Evolutionary conservation across 2,329 filamentous ascomycete genomes (phyloP), one percentile per base, ranked within the genome.

Genomic region (Pyrenophora graminea): DNA sequence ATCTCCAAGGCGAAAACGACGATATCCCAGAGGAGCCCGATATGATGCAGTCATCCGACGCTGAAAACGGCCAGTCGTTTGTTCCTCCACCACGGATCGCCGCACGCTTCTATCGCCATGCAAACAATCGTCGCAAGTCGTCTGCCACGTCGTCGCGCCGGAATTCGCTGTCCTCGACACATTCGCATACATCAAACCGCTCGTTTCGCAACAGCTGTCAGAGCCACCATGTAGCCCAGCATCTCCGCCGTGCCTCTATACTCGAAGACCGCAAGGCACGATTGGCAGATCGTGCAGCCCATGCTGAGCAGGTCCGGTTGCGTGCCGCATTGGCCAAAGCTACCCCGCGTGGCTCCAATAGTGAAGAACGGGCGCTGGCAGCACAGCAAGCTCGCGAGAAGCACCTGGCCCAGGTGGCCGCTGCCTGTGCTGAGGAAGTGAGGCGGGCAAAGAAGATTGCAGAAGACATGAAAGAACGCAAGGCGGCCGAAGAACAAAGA

Each of bases 391-490:
- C 89, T 1, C 82, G 90, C 51, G 88, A 93, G 75, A 88, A 88
- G 62, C 90, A 92, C 62, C 75, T 94, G 15, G 89, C 88, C 7
- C 89, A 92, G 70, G 91, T 93, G 37, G 88, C 90, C 3, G 88
- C 89, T 41, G 82, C 85, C 53, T 93, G 90, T 67, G 90, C 90
- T 17, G 89, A 91, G 71, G 90, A 94, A 69, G 90, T 94, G 13
- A 86, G 88, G 68, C 82, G 89, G 58, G 89, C 89, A 45, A 93
- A 93, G 77, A 87, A 88, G 43, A 81, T 92, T n/a, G 89, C 89
- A 12, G 89, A 91, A 70, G 86, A 83, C 51, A 91, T 89, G 78
- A 91, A 90, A 73, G 87, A 90, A 75, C 87, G 88, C 70, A 85
- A 90, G 57, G 87, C 91, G 67, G 85, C 86, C 49, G 88, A 92